Base-by-base conservation (phyloP, 2,329 filamentous ascomycete species). In the Fonsecaea multimorphosa region DNA sequence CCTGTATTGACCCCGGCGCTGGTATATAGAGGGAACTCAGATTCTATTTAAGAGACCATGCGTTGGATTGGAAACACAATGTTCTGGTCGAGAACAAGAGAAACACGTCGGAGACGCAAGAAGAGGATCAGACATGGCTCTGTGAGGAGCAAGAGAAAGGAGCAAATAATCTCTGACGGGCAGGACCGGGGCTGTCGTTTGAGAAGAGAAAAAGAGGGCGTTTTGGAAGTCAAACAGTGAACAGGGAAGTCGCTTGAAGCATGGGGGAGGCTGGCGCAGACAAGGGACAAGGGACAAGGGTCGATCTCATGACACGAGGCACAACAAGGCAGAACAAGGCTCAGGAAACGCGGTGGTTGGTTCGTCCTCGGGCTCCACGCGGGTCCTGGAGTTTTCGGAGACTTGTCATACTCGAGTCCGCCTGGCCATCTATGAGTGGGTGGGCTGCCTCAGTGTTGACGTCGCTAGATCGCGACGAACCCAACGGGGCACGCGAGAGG, bases 141-240 rank as follows among this genome's bases (percentile, higher is more conserved):
- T 38, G 14, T 32, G 44, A 53, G 58, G 49, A 22, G 51, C 46
- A 57, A 56, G 38, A 44, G 56, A 61, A 24, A 58, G 55, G 29
- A 53, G 54, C 22, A 60, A 58, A 61, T 65, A 67, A 67, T 65
- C 60, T 68, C 63, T 62, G 44, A 63, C 60, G 46, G 46, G 32
- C 53, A 22, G 19, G 32, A 24, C 27, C 24, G 11, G 56, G 31
- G 31, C 62, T 46, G 62, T 58, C 58, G 65, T 58, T 61, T n/a
- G 58, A 54, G 49, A 38, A 44, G 49, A 54, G 46, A 16, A 54
- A 58, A 67, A 59, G 52, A 64, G 65, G 61, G 54, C 58, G 58
- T 66, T 62, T 65, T 54, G 53, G 12, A 64, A 24, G 66, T 65
- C 62, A 65, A 63, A 68, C 66, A 63, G 14, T n/a, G 36, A 62